A percentile compares a stretch with the other conserved stretches of the same genome.
These are phyloP conservation scores for Bretschneidera sinensis DNA, from an alignment of 345 rosid species.

Conservation along the genomic window DNA sequence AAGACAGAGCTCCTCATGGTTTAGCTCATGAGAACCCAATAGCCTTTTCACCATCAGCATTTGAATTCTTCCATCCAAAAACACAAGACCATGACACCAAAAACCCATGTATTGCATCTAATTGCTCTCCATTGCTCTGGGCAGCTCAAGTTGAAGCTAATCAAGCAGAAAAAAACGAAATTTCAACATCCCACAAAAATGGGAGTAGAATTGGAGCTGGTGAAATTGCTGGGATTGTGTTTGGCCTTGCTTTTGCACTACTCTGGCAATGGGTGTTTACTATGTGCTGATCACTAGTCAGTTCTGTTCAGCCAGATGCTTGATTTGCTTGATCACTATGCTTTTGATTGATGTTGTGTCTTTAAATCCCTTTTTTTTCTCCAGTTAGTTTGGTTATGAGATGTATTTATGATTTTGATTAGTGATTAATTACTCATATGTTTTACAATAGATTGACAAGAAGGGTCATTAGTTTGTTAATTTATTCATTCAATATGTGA, in stretches of 20 bases:
- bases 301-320: constrained; percentile 33
- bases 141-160: constrained; percentile 47
- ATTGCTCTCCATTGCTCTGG: constrained; percentile 60
- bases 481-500: not conserved
- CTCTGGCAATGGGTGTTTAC: constrained; percentile 34
- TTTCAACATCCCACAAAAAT: constrained; percentile 21
- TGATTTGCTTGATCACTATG: constrained; percentile 19
- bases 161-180: constrained; percentile 27
- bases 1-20: constrained; percentile 92
- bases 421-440: too few species aligned
- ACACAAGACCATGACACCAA: constrained; percentile 26
- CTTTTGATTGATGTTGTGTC: constrained; percentile 9
- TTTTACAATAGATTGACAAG: not conserved
- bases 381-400: constrained; percentile 8
- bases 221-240: constrained; percentile 36
- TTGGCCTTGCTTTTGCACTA: constrained; percentile 40
- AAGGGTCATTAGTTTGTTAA: not conserved
- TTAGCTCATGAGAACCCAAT: constrained; percentile 53
- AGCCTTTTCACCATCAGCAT: constrained; percentile 80
- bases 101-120: constrained; percentile 24
- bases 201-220: constrained; percentile 30
- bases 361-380: constrained; percentile 5
- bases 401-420: not conserved
- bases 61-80: constrained; percentile 76
- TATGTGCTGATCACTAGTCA: constrained; percentile 21